Percentiles rank a stretch among this genome's conserved stretches.
These are phyloP conservation scores for Globisporangium middletonii DNA, from an alignment of 352 stramenopile species.

Conservation along the genomic window DNA sequence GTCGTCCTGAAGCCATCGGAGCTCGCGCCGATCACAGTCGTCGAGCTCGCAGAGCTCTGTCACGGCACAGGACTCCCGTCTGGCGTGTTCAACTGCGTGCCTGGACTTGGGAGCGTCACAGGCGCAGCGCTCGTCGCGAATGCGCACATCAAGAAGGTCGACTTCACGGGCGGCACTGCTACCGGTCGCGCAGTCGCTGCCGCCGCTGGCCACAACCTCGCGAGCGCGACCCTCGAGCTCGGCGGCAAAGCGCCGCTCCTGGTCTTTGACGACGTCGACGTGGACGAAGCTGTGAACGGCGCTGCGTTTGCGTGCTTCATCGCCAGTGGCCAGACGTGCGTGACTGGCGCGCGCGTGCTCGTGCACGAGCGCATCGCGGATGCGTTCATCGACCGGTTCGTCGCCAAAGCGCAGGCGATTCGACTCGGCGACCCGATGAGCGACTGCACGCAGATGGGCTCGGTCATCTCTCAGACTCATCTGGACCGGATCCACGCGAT, in stretches of 20 bases:
- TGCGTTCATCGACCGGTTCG: constrained; percentile 56
- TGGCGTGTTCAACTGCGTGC: constrained; percentile 45
- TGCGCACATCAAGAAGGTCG: constrained; percentile 43
- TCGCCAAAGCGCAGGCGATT: constrained; percentile 46
- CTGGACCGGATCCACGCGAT: constrained; percentile 58
- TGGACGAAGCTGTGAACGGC: constrained; percentile 54
- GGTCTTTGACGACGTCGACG: constrained; percentile 57
- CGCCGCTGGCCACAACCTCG: constrained; percentile 32
- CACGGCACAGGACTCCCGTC: constrained; percentile 28
- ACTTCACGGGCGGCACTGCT: constrained; percentile 42
- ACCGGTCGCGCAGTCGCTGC: constrained; percentile 32
- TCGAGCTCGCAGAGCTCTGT: constrained; percentile 40
- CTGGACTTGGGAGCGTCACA: constrained; percentile 27
- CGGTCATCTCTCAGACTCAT: constrained; percentile 54
- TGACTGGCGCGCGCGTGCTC: constrained; percentile 76
- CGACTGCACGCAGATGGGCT: constrained; percentile 53
- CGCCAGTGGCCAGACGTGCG: constrained; percentile 74
- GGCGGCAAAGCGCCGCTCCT: constrained; percentile 67
- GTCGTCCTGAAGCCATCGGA: constrained; percentile 87
- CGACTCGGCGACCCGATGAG: constrained; percentile 49
- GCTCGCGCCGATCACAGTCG: constrained; percentile 52
- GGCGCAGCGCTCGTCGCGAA: constrained; percentile 30
- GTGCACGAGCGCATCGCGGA: constrained; percentile 77
- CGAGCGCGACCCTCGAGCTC: constrained; percentile 56
- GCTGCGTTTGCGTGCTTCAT: constrained; percentile 68